These are phyloP conservation scores for Letharia columbiana DNA, from an alignment of 495 filamentous ascomycete species.

Conservation along the genomic window DNA sequence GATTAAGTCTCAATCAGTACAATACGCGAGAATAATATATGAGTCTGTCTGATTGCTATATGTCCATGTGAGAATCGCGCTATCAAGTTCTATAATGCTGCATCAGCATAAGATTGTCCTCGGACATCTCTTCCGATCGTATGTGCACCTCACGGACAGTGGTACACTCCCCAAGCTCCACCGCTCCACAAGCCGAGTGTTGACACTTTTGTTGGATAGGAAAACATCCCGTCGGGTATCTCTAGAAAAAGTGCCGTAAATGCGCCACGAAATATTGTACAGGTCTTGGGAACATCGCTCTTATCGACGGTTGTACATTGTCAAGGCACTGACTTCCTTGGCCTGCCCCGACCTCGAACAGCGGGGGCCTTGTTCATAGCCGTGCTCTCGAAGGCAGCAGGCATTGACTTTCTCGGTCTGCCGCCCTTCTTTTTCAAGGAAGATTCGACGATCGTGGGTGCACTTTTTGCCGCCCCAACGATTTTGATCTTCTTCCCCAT, in stretches of 20 bases:
- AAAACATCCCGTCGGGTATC: not conserved
- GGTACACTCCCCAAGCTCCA: not conserved
- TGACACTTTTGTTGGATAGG: not conserved
- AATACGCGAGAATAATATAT: not conserved
- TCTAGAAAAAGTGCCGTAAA: constrained; percentile 1
- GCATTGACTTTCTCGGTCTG: constrained; percentile 2
- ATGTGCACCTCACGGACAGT: not conserved
- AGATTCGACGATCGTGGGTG: constrained; percentile 7
- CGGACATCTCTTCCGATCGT: not conserved
- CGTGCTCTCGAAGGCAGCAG: not conserved
- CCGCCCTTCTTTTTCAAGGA: not conserved
- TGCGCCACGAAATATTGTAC: not conserved
- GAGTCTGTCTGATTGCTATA: not conserved
- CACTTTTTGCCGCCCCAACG: constrained; percentile 9
- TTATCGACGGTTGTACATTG: not conserved
- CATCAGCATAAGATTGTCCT: not conserved
- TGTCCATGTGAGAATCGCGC: not conserved
- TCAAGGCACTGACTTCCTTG: constrained; percentile 2
- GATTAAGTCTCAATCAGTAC: not conserved
- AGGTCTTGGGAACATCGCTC: not conserved
- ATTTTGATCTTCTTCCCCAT: constrained; percentile 23
- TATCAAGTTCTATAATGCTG: not conserved
- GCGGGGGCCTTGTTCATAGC: not conserved
- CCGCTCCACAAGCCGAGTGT: not conserved
- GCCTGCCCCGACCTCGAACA: constrained; percentile 5